A percentile compares a stretch with the other conserved stretches of the same genome.
Evolutionary conservation across 257 asterid species (phyloP).

Genomic region (Ajuga chamaepitys): DNA sequence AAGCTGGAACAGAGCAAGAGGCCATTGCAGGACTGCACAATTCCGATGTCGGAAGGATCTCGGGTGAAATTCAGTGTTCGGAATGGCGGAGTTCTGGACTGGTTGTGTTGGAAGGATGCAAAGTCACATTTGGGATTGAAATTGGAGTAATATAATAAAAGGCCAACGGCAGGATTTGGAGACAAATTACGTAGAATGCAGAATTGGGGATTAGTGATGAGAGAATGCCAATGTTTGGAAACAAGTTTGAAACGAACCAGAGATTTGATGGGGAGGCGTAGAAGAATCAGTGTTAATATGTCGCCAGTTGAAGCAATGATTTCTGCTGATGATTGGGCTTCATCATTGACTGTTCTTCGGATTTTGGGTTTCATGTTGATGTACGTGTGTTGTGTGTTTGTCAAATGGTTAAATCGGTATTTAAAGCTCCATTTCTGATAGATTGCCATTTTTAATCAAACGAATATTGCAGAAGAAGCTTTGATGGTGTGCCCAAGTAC

Average conservation of each 20-base stretch:
- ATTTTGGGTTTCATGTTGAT: too few species aligned
- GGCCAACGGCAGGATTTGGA: conserved; percentile 16
- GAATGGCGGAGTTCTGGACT: not conserved
- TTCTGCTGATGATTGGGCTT: conserved; percentile 7
- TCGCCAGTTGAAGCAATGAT: conserved; percentile 20
- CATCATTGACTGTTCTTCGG: too few species aligned
- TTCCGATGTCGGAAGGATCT: conserved; percentile 1
- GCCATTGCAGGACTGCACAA: conserved; percentile 38
- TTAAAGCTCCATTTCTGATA: too few species aligned
- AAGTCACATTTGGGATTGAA: not conserved
- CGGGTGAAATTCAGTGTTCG: not conserved
- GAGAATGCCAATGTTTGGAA: conserved; percentile 31
- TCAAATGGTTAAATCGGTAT: too few species aligned
- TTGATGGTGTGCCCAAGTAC: too few species aligned
- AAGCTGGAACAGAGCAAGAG: conserved; percentile 17
- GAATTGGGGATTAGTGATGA: conserved; percentile 24
- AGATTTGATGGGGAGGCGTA: conserved; percentile 23
- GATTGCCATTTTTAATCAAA: too few species aligned
- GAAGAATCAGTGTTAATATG: conserved; percentile 22
- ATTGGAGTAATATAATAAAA: not conserved
- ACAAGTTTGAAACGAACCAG: conserved; percentile 26
- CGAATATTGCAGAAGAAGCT: too few species aligned
- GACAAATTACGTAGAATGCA: not conserved
- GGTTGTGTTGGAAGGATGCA: conserved; percentile 1
- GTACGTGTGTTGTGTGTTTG: too few species aligned